Base-by-base conservation (phyloP, 176 grass and related monocot genomes). In the Aegilops sharonensis region DNA sequence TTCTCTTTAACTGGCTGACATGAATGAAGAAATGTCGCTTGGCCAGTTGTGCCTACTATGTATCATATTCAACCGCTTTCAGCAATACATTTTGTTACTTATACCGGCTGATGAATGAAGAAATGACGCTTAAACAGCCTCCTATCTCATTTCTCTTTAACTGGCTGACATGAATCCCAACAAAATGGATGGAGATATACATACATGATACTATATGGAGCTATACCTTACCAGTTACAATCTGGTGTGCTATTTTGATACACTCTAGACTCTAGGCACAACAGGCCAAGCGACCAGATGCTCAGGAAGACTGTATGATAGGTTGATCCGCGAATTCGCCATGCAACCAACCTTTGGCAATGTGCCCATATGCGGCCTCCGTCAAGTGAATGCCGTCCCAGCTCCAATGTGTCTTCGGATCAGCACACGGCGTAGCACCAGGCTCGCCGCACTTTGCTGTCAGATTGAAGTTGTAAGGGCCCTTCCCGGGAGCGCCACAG, bases 351-450 rank as follows among this genome's bases (percentile, higher is more conserved):
- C 95, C 95, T 81, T 85, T 89, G 21, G 95, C 89, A 23, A 97
- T 95, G 75, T 93, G 87, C 36, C 80, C 78, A n/a, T 97, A 92
- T 5, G 95, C 92, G 0, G 92, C 87, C 57, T 97, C 95, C 0
- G 95, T 97, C 75, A 97, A 81, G 84, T 95, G 95, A 80, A 97
- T 93, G 25, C 95, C 95, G 54, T 97, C 95, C 95, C 95, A 97
- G 71, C 95, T 97, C 92, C 92, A 94, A 82, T 97, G 92, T 17
- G 89, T 88, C 27, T 75, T 89, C 13, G 89, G 89, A 75, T 97
- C 79, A 0, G 81, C 52, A 85, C 95, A 97, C 21, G 85, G 13
- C 0, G 48, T 83, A 2, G 95, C 91, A 57, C 82, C 92, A 83
- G 71, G 87, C 79, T 93, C 90, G 32, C 91, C 95, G 2, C 95